These are phyloP conservation scores for Rhizopogon roseolus DNA, from an alignment of 768 basidiomycete species.

Conservation along the genomic window DNA sequence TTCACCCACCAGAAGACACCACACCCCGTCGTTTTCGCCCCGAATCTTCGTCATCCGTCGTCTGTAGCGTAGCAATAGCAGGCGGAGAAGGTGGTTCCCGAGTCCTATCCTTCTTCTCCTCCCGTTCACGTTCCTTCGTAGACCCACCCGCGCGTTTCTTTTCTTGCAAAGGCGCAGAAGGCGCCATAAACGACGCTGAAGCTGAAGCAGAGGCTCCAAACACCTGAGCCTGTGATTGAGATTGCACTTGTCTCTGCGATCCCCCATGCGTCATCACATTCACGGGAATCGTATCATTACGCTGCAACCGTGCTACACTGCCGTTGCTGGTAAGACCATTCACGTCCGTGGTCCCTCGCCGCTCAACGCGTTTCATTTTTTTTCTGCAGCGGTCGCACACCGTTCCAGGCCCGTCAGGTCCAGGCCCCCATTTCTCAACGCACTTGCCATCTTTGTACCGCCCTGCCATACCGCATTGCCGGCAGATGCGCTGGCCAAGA, in stretches of 20 bases:
- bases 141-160: not conserved
- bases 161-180: not conserved
- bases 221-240: slow-evolving; percentile 17
- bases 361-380: slow-evolving; percentile 82
- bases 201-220: slow-evolving; percentile 13
- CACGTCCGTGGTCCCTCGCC: slow-evolving; percentile 49
- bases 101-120: slow-evolving; percentile 17
- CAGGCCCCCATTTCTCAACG: slow-evolving; percentile 86
- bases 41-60: slow-evolving; percentile 23
- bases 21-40: slow-evolving; percentile 25
- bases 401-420: slow-evolving; percentile 78
- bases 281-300: slow-evolving; percentile 30
- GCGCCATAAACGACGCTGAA: not conserved
- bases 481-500: slow-evolving; percentile 69
- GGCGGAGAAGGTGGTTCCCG: slow-evolving; percentile 25
- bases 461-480: slow-evolving; percentile 69
- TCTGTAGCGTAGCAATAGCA: slow-evolving; percentile 25
- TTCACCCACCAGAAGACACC: slow-evolving; percentile 1
- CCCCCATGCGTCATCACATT: slow-evolving; percentile 18
- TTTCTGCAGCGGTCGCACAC: slow-evolving; percentile 85
- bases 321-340: slow-evolving; percentile 9
- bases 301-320: slow-evolving; percentile 15
- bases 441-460: slow-evolving; percentile 83
- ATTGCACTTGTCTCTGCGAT: slow-evolving; percentile 17
- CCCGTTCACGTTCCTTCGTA: slow-evolving; percentile 14